Percentiles rank a stretch among this genome's conserved stretches.
These are phyloP conservation scores for Blastocystis sp. DNA, from an alignment of 352 stramenopile genomes.

Conservation along the genomic window DNA sequence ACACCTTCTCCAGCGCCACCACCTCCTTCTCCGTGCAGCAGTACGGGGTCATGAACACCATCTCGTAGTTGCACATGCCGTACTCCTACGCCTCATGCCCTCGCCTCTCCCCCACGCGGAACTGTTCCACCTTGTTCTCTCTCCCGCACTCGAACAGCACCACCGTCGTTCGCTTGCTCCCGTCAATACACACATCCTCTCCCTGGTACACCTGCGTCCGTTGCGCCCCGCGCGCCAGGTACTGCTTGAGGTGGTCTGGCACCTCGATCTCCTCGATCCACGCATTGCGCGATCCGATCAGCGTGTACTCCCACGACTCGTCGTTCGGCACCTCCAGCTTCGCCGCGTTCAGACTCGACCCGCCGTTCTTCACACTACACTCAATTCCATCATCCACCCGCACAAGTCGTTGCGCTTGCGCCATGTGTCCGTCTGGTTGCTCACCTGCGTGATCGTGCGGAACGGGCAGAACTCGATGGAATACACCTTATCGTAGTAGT, in stretches of 20 bases:
- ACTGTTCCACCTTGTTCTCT: constrained; percentile 4
- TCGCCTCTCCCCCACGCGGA: neutral
- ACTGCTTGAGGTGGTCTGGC: neutral
- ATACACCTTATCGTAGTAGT: constrained; percentile 52
- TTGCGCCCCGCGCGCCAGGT: neutral
- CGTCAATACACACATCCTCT: constrained; percentile 62
- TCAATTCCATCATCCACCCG: neutral
- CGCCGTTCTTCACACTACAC: constrained; percentile 25
- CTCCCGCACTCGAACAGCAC: constrained; percentile 52
- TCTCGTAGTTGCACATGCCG: constrained; percentile 67
- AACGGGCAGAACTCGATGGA: constrained; percentile 64
- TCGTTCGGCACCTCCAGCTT: constrained; percentile 12
- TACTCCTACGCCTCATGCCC: constrained; percentile 19
- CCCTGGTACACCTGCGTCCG: constrained; percentile 27
- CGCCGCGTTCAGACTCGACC: constrained; percentile 16
- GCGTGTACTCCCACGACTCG: constrained; percentile 47
- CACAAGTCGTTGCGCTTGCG: constrained; percentile 51
- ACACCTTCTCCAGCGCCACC: neutral
- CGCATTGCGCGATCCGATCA: constrained; percentile 21
- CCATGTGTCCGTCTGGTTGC: constrained; percentile 58
- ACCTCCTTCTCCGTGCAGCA: constrained; percentile 12
- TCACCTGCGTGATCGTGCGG: constrained; percentile 16
- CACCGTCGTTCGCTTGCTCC: constrained; percentile 31
- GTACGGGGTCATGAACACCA: constrained; percentile 22
- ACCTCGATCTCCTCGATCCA: constrained; percentile 56